phyloP scores from a whole-genome alignment of 169 alveolate genomes.

The Cryptosporidium sp. region DNA sequence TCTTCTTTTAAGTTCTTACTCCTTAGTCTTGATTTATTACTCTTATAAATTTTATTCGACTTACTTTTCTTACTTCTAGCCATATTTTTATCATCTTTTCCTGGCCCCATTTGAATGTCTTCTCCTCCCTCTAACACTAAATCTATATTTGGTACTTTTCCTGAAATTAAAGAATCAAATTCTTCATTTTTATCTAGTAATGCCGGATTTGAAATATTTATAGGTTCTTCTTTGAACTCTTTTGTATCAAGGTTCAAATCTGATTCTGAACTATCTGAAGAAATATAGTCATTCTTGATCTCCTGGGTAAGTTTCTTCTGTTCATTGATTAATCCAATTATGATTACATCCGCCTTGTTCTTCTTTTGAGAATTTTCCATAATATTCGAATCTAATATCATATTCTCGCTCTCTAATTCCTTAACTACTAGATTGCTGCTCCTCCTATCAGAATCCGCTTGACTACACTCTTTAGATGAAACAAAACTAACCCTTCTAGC shows the following conservation, averaged over 20 bases:
- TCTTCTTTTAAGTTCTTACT: not conserved
- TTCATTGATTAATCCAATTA: constrained; percentile 61
- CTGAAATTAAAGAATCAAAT: no score
- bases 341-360: constrained; percentile 62
- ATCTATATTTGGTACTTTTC: not conserved
- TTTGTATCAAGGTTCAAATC: not conserved
- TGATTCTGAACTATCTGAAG: not conserved
- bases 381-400: not conserved
- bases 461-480: constrained; percentile 38
- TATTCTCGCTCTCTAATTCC: not conserved
- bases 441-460: not conserved
- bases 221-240: not conserved
- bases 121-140: not conserved
- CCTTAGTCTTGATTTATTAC: not conserved
- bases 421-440: not conserved
- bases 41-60: not conserved
- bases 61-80: not conserved
- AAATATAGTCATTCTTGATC: not conserved
- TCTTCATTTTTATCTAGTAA: not conserved
- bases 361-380: not conserved
- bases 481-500: constrained; percentile 57
- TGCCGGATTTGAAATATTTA: not conserved
- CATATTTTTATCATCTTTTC: not conserved
- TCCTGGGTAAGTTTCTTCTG: constrained; percentile 53
- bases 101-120: not conserved